A percentile compares a stretch with the other conserved stretches of the same genome.
Conservation (phyloP, 148 eudicot genomes). For the Persicaria maculosa region DNA sequence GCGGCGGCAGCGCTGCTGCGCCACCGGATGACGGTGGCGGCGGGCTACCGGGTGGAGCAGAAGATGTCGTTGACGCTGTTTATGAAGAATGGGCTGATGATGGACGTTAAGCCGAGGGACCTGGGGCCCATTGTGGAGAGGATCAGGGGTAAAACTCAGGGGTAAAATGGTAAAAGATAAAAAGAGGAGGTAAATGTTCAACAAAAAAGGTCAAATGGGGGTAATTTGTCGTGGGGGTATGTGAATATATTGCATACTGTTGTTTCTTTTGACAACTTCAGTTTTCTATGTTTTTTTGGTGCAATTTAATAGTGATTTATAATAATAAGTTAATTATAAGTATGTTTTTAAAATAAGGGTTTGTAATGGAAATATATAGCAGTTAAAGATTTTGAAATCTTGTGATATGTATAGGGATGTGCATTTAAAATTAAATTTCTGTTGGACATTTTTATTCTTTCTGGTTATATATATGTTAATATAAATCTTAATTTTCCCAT, state of each 20-base stretch:
- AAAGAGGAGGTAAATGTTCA: too few species aligned
- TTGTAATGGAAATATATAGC: background rate
- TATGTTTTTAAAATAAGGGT: background rate
- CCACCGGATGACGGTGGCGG: conserved; percentile 54
- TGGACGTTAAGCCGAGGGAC: conserved; percentile 66
- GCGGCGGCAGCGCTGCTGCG: conserved; percentile 68
- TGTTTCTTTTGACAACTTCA: background rate
- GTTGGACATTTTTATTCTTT: background rate
- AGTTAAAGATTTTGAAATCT: background rate
- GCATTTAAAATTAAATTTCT: background rate
- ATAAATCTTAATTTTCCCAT: background rate
- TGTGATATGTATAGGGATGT: background rate
- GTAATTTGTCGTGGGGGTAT: background rate
- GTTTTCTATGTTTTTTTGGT: background rate
- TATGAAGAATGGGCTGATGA: conserved; percentile 71
- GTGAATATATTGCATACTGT: conserved; percentile 10
- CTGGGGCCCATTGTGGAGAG: conserved; percentile 39
- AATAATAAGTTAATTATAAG: background rate
- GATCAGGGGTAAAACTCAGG: conserved; percentile 17
- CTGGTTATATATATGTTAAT: background rate
- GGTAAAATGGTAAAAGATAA: background rate
- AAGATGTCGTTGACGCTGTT: conserved; percentile 87
- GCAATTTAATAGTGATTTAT: background rate
- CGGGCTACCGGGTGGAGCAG: conserved; percentile 78
- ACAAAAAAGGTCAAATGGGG: too few species aligned